Evolutionary conservation across 176 grass and related monocot genomes (phyloP), one percentile per base, ranked within the genome.

Genomic region (Bothriochloa decipiens): DNA sequence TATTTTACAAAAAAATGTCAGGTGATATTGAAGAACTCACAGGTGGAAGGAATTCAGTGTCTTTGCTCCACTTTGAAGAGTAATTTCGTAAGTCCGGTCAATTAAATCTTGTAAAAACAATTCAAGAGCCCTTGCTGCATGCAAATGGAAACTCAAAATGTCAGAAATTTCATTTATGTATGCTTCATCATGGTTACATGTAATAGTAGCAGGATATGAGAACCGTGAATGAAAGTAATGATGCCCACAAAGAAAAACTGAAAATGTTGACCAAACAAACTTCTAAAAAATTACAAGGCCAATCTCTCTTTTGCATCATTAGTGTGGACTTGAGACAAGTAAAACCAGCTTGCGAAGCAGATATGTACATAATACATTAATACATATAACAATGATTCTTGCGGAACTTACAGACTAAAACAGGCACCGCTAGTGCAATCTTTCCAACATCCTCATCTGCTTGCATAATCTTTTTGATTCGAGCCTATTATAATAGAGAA

Each of bases 381-480:
- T 68, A 74, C 11, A 68, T 74, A 52, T 75, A 5, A 76, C 40
- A 70, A 70, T n/a, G 18, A 89, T 76, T 80, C 3, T 23, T 55
- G 28, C 11, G 2, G 16, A 79, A 91, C 97, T 92, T 91, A 99
- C 97, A 99, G 53, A 99, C 97, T 92, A 99, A 87, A 94, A 99
- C 89, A 89, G 97, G 97, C 77, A 99, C 97, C 57, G 97, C 97
- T 50, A 83, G 68, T 20, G 97, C 97, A 82, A 99, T 99, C 86
- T 99, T 99, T 60, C 97, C 93, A 65, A 99, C 93, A 17, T 99
- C 97, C 79, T 99, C 97, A 86, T 99, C 97, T 89, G 97, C 90
- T 92, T 99, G 93, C 97, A 99, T 99, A 75, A 99, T 99, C 88
- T 99, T 99, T 80, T 99, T 99, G 86, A 99, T 99, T 71, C 93